Percentiles rank a stretch among this genome's conserved stretches.
These are phyloP conservation scores for Cadophora malorum DNA, from an alignment of 2,329 filamentous ascomycete genomes.

Conservation along the genomic window DNA sequence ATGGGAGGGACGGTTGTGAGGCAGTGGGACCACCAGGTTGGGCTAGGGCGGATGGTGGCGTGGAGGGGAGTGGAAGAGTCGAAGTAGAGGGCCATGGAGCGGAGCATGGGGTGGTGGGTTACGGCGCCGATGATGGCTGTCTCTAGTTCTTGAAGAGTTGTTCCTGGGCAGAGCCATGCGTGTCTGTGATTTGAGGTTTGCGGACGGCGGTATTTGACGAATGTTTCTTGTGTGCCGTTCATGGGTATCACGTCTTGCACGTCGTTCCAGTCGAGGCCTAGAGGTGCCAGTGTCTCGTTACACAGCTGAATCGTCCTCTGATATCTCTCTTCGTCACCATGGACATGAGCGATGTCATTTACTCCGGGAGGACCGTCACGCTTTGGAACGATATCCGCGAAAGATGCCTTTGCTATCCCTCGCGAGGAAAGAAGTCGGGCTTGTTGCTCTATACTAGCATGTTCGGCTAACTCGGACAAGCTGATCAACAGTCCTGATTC, in stretches of 20 bases:
- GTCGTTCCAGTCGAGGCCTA: conserved; percentile 26
- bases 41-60: conserved; percentile 24
- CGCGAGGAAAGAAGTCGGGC: conserved; percentile 19
- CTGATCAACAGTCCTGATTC: conserved; percentile 18
- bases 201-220: conserved; percentile 22
- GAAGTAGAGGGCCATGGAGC: conserved; percentile 25
- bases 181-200: conserved; percentile 28
- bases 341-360: conserved; percentile 24
- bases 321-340: conserved; percentile 11
- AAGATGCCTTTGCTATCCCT: conserved; percentile 4
- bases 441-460: conserved; percentile 26
- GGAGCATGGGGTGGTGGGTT: conserved; percentile 26
- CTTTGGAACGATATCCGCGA: conserved; percentile 21
- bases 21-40: conserved; percentile 24
- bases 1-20: conserved; percentile 21
- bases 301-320: conserved; percentile 19
- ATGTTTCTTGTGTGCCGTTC: conserved; percentile 24
- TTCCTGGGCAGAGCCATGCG: conserved; percentile 21
- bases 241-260: conserved; percentile 31
- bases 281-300: conserved; percentile 16
- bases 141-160: conserved; percentile 9
- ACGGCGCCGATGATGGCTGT: conserved; percentile 24
- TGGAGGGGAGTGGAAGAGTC: conserved; percentile 16
- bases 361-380: conserved; percentile 22
- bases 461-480: conserved; percentile 22